These are phyloP conservation scores for Luffa aegyptiaca DNA, from an alignment of 306 rosid species.

Conservation along the genomic window DNA sequence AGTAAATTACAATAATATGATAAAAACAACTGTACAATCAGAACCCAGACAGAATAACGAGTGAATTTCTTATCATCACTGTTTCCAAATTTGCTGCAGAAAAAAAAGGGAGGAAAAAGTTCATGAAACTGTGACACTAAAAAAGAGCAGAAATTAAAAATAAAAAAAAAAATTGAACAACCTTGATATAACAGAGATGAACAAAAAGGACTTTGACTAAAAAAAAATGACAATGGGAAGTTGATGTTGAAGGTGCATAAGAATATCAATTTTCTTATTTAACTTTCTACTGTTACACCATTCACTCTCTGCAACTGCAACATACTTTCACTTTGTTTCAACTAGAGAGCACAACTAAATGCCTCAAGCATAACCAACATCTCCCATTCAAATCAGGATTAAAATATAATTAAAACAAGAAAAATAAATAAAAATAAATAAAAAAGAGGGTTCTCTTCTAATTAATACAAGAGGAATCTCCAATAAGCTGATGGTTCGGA, in stretches of 20 bases:
- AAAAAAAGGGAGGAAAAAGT: no score
- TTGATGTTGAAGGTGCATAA: not conserved
- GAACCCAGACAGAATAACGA: no score
- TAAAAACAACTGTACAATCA: no score
- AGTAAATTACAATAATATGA: no score
- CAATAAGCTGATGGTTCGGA: not conserved
- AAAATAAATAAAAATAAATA: not conserved
- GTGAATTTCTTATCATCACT: no score
- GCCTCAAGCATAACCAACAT: constrained; percentile 1
- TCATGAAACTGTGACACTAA: no score
- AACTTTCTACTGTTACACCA: constrained; percentile 13
- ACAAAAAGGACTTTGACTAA: not conserved
- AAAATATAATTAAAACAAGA: not conserved
- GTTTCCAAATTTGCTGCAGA: no score
- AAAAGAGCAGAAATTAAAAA: no score
- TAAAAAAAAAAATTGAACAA: not conserved
- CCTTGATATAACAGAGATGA: not conserved
- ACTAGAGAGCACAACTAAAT: constrained; percentile 8
- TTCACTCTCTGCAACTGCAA: constrained; percentile 1
- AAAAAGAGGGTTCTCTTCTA: not conserved
- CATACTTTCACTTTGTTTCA: not conserved
- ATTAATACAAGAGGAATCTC: constrained; percentile 12
- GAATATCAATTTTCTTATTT: constrained; percentile 6
- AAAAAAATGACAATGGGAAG: not conserved
- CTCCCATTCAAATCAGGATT: not conserved